Conservation (phyloP, 495 filamentous ascomycete species). For the Opeltia flavorubescens region DNA sequence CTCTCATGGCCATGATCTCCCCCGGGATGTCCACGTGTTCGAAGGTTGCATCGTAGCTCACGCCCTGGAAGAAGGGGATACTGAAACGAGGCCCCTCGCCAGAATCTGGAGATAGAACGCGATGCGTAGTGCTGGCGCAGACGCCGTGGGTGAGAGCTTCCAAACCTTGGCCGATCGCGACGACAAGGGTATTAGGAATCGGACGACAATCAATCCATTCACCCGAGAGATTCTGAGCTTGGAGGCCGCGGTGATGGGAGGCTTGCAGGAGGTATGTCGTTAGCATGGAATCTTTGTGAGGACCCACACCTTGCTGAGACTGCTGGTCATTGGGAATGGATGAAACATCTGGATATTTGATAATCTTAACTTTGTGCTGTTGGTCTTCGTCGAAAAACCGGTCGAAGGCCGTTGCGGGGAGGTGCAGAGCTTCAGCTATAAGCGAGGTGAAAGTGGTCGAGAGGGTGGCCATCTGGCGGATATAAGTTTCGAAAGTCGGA, state of each 20-base stretch:
- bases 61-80: conserved; percentile 88
- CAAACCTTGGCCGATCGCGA: conserved; percentile 85
- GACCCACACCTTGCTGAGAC: conserved; percentile 56
- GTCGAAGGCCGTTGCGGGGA: conserved; percentile 58
- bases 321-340: conserved; percentile 20
- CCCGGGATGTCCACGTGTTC: conserved; percentile 61
- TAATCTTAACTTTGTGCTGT: conserved; percentile 85
- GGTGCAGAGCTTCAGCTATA: conserved; percentile 74
- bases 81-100: conserved; percentile 63
- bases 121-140: conserved; percentile 74
- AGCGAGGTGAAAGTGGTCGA: conserved; percentile 66
- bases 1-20: conserved; percentile 42
- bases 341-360: conserved; percentile 65
- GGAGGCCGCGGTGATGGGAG: conserved; percentile 62
- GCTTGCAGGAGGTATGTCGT: conserved; percentile 80
- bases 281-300: conserved; percentile 90
- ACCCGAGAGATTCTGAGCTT: conserved; percentile 76
- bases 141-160: conserved; percentile 85
- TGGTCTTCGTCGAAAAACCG: conserved; percentile 69
- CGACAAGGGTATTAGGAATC: conserved; percentile 47
- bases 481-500: conserved; percentile 54
- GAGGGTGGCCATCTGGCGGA: conserved; percentile 54
- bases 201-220: conserved; percentile 57
- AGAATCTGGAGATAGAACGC: conserved; percentile 51
- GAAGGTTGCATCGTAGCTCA: conserved; percentile 67